Base-by-base conservation (phyloP, 2,329 filamentous ascomycete species). In the Xylaria sp. region DNA sequence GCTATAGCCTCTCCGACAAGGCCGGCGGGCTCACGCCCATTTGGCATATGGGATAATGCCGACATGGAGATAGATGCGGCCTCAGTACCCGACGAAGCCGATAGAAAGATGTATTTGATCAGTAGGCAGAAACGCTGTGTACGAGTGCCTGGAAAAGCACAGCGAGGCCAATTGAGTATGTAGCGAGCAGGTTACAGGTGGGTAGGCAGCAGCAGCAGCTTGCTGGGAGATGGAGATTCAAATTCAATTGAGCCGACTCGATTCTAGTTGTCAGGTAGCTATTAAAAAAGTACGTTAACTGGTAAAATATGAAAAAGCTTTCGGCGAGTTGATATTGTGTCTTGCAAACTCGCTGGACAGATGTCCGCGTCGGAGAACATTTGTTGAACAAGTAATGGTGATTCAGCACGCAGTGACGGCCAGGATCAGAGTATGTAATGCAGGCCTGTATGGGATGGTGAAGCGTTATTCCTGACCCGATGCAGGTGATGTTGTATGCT, bases 1-100 rank as follows among this genome's bases (percentile, higher is more conserved):
- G 24, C 62, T 58, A 70, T 60, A 21, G 67, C 67, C 12, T 75
- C 65, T 27, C 65, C 58, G 58, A 69, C 45, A 47, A 75, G 53
- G 67, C 59, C 57, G 56, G 67, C 17, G 21, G 63, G 51, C 39
- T 69, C 65, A 62, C 71, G 72, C 58, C 75, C 76, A 54, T 76
- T 76, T 66, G 72, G 51, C 56, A 71, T 48, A 27, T 24, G 55
- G 27, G 65, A 66, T 64, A 64, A 30, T 30, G 63, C 19, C 47
- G 71, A 65, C 71, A 72, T 73, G 14, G 63, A 21, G 61, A 19
- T 19, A 48, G 53, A 47, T 11, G 51, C 24, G n/a, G 24, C 4
- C 36, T 21, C 17, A 39, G 14, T 48, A 47, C 24, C 27, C 39
- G n/a, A 56, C 50, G 27, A 9, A 42, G 30, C 11, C 12, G 39